A percentile compares a stretch with the other conserved stretches of the same genome.
These are phyloP conservation scores for Rhynchospora tenuis DNA, from an alignment of 176 grass and related monocot species.

Conservation along the genomic window DNA sequence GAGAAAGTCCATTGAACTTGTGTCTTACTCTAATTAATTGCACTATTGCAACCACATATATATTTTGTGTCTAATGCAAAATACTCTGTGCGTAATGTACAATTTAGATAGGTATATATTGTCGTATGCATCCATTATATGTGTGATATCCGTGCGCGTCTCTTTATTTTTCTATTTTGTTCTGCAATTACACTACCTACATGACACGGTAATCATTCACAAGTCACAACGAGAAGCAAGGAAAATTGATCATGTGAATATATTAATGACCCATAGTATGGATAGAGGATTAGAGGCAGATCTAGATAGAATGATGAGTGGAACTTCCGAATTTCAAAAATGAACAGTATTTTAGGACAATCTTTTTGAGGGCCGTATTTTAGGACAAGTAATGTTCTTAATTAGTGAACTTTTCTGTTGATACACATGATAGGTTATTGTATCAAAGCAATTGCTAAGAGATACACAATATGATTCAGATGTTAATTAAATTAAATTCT, in stretches of 20 bases:
- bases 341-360: neutral
- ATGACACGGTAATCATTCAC: neutral
- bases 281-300: neutral
- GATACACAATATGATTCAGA: neutral
- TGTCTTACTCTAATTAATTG: no score
- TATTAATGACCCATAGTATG: neutral
- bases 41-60: no score
- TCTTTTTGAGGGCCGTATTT: no score
- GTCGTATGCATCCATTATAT: no score
- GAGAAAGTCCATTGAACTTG: no score
- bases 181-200: neutral
- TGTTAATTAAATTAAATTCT: neutral
- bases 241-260: neutral
- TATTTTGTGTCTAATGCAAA: no score
- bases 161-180: no score
- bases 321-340: neutral
- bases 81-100: no score
- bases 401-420: neutral
- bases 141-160: no score
- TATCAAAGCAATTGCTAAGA: neutral
- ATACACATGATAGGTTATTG: neutral
- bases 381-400: neutral
- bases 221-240: no score
- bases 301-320: neutral
- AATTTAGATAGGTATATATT: no score